Percentiles rank a stretch among this genome's conserved stretches.
Evolutionary conservation across 768 basidiomycete species (phyloP).

Genomic region (Tephrocybe rancida): DNA sequence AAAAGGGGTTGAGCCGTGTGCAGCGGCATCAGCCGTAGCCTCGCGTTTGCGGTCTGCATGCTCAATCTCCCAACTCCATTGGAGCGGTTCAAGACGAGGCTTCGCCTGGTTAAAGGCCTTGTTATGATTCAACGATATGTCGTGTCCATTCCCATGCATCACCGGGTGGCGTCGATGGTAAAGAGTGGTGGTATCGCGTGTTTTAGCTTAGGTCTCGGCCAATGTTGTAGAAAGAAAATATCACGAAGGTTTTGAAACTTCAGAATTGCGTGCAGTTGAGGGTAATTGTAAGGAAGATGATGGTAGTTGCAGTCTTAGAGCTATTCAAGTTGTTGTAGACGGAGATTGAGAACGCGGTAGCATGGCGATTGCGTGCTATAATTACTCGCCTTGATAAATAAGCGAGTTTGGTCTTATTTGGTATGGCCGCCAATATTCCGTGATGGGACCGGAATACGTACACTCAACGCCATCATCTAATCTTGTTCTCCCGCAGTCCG

Average conservation of each 20-base stretch:
- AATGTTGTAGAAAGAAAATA: neutral
- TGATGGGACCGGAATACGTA: neutral
- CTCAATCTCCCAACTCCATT: slow-evolving; percentile 76
- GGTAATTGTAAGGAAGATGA: neutral
- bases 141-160: slow-evolving; percentile 34
- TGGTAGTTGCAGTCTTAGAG: slow-evolving; percentile 8
- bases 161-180: slow-evolving; percentile 24
- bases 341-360: slow-evolving; percentile 13
- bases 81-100: slow-evolving; percentile 32
- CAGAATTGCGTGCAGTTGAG: neutral
- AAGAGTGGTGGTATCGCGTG: slow-evolving; percentile 8
- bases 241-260: neutral
- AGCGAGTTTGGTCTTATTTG: slow-evolving; percentile 17
- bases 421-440: neutral
- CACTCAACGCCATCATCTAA: neutral
- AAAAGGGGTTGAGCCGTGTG: slow-evolving; percentile 68
- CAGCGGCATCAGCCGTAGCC: slow-evolving; percentile 59
- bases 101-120: slow-evolving; percentile 7
- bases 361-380: slow-evolving; percentile 16
- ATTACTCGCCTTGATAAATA: slow-evolving; percentile 13
- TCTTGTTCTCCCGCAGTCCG: neutral
- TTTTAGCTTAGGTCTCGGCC: neutral
- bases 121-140: slow-evolving; percentile 18
- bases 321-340: slow-evolving; percentile 4
- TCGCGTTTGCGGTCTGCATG: slow-evolving; percentile 71